Evolutionary conservation across 176 grass and related monocot genomes (phyloP).

Genomic region (Melocanna baccifera): DNA sequence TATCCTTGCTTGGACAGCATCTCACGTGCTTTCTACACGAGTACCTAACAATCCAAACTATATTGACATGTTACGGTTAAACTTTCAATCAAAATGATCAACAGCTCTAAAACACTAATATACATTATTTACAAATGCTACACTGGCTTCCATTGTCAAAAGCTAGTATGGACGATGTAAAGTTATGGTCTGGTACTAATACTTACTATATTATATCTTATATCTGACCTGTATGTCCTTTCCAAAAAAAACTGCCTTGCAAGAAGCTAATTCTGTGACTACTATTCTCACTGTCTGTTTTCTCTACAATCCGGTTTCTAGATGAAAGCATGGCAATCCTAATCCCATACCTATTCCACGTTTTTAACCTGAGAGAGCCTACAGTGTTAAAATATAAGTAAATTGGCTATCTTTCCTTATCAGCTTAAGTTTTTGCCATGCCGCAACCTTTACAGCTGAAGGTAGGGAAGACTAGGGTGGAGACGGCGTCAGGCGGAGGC

Average conservation of each 20-base stretch:
- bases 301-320: constrained; percentile 24
- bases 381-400: too few species aligned
- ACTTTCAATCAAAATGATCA: neutral
- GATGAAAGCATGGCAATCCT: constrained; percentile 99
- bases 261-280: neutral
- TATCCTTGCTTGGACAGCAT: too few species aligned
- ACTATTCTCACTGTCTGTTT: neutral
- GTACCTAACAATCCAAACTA: neutral
- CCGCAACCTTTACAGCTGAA: too few species aligned
- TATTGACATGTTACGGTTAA: neutral
- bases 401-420: too few species aligned
- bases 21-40: too few species aligned
- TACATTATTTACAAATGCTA: constrained; percentile 6
- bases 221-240: neutral
- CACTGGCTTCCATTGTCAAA: neutral
- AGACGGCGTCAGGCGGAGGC: too few species aligned
- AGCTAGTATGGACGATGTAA: neutral
- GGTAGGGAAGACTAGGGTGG: too few species aligned
- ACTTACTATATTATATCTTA: neutral
- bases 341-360: too few species aligned
- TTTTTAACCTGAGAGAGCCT: too few species aligned
- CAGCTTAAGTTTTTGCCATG: too few species aligned
- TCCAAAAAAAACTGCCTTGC: neutral
- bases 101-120: neutral
- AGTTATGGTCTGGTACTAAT: neutral